Base-by-base conservation (phyloP, 768 basidiomycete species). In the Leccinum variicolor region DNA sequence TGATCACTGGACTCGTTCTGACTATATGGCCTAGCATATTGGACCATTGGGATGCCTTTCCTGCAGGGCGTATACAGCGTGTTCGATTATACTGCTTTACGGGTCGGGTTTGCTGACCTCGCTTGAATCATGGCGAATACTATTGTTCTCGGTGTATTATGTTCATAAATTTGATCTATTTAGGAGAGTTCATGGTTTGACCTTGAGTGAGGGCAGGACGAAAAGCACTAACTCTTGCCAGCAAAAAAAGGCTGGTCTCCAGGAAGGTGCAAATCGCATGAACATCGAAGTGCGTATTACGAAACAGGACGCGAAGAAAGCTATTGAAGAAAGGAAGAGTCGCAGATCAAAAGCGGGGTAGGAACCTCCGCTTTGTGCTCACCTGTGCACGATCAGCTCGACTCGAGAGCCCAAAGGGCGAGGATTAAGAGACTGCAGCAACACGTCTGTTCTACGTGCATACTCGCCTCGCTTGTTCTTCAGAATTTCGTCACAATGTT, bases 201-300 rank as follows among this genome's bases (percentile, higher is more conserved):
- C 29, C 14, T 15, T 34, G 34, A 15, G 34, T 34, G 17, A 3
- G 29, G 90, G 90, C 81, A 81, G 26, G 75, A 79, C n/a, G 89
- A 90, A 64, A 84, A 80, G 66, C 75, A 73, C 33, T 77, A 80
- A 54, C 75, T 92, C 14, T 66, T 87, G 26, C 50, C 29, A 29
- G 29, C 29, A 29, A 29, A 88, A 93, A 71, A 90, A 86, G 51
- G 85, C 82, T 3, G 81, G 83, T 45, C 81, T 94, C 36, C 86
- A 90, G 64, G 84, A 90, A 58, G 80, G 85, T 7, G 81, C 90
- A 0, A 84, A 81, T 59, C 83, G 84, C 10, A 77, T 93, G 64
- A 83, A 87, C 63, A 71, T 69, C 23, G 79, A 92, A 67, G 76
- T 89, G 28, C 82, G 78, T 41, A 77, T 70, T 48, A 81, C 78